Percentiles rank a stretch among this genome's conserved stretches.
Conservation (phyloP, 1,284 basidiomycete species). For the Papiliotrema nemorosa region DNA sequence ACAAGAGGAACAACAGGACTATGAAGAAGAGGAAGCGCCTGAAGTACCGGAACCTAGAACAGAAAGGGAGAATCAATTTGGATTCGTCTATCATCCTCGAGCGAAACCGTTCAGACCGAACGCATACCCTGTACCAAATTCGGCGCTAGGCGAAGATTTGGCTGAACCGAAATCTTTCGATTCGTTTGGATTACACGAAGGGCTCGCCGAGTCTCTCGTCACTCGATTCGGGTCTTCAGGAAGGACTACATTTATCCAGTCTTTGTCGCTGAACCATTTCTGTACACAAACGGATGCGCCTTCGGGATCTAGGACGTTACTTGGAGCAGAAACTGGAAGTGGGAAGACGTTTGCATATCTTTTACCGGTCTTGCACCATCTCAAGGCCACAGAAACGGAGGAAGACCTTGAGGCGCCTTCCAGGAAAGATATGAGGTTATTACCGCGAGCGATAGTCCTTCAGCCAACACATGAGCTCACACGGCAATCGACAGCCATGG, state of each 20-base stretch:
- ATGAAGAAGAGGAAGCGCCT: not conserved
- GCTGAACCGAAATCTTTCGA: slow-evolving; percentile 14
- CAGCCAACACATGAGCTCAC: slow-evolving; percentile 84
- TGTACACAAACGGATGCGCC: slow-evolving; percentile 49
- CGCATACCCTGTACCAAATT: slow-evolving; percentile 2
- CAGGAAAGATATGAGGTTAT: slow-evolving; percentile 30
- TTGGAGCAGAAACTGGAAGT: slow-evolving; percentile 82
- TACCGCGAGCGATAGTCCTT: slow-evolving; percentile 71
- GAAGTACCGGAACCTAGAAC: not conserved
- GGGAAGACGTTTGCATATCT: slow-evolving; percentile 89
- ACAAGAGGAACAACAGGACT: not conserved
- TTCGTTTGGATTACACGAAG: slow-evolving; percentile 54
- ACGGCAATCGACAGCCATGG: slow-evolving; percentile 67
- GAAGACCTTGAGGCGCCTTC: not conserved
- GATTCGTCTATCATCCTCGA: slow-evolving; percentile 9
- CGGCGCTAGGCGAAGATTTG: not conserved
- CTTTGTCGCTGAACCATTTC: slow-evolving; percentile 62
- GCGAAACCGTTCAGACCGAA: slow-evolving; percentile 14
- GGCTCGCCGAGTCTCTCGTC: slow-evolving; percentile 58
- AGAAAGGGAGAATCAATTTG: not conserved
- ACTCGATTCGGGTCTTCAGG: slow-evolving; percentile 53
- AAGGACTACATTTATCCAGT: slow-evolving; percentile 66
- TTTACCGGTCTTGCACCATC: slow-evolving; percentile 69
- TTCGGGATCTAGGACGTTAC: slow-evolving; percentile 54
- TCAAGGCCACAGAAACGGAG: slow-evolving; percentile 57